These are phyloP conservation scores for Phytophthora foliorum DNA, from an alignment of 352 stramenopile species.

Conservation along the genomic window DNA sequence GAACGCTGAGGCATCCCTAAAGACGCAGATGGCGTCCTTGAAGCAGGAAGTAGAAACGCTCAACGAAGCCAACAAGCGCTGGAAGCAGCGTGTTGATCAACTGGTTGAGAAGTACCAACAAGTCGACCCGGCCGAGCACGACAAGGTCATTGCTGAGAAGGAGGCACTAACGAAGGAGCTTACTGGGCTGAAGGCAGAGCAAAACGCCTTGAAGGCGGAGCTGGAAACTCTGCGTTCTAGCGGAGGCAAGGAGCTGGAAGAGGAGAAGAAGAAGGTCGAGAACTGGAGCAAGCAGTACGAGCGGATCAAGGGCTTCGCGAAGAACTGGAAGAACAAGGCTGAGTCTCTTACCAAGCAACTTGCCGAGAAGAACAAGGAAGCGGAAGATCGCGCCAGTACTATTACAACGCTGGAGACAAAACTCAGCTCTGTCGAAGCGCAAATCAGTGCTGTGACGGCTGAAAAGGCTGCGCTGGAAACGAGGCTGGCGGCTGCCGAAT, in stretches of 20 bases:
- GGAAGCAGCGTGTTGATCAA: slow-evolving; percentile 86
- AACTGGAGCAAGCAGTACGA: slow-evolving; percentile 85
- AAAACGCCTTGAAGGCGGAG: slow-evolving; percentile 51
- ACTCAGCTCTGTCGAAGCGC: slow-evolving; percentile 41
- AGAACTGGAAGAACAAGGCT: slow-evolving; percentile 86
- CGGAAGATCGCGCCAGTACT: slow-evolving; percentile 52
- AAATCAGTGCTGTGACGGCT: slow-evolving; percentile 36
- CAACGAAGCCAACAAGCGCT: slow-evolving; percentile 73
- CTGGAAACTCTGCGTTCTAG: slow-evolving; percentile 57
- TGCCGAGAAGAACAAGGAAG: slow-evolving; percentile 74
- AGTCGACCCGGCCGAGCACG: slow-evolving; percentile 75
- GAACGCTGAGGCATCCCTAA: slow-evolving; percentile 50
- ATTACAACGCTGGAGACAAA: slow-evolving; percentile 56
- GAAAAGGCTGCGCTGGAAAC: slow-evolving; percentile 61
- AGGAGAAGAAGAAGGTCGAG: slow-evolving; percentile 74
- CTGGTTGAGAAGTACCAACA: slow-evolving; percentile 89
- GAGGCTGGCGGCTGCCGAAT: slow-evolving; percentile 52
- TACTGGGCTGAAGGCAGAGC: slow-evolving; percentile 49
- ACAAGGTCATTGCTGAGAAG: slow-evolving; percentile 73
- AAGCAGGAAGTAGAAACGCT: slow-evolving; percentile 73
- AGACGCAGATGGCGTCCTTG: slow-evolving; percentile 63
- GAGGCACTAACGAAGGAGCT: slow-evolving; percentile 63
- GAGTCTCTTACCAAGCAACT: slow-evolving; percentile 72
- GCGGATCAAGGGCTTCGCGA: slow-evolving; percentile 83
- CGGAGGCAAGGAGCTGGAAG: slow-evolving; percentile 59